A percentile compares a stretch with the other conserved stretches of the same genome.
Conservation (phyloP, 2,329 filamentous ascomycete genomes). For the Cucurbitaria berberidis region DNA sequence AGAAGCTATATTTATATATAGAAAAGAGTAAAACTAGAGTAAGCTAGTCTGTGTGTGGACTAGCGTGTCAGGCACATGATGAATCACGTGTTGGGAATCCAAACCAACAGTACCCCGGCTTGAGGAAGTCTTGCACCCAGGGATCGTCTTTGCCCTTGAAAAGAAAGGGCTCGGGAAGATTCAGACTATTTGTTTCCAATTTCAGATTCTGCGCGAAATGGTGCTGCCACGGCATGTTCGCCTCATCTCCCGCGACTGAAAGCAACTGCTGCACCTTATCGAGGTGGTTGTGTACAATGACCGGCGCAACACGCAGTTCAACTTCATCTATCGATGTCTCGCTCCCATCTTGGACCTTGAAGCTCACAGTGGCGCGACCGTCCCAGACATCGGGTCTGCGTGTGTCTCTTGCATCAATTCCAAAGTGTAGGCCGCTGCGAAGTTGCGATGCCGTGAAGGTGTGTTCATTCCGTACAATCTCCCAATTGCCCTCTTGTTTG, state of each 20-base stretch:
- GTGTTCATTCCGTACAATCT: constrained; percentile 8
- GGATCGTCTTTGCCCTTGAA: constrained; percentile 38
- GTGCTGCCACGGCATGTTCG: neutral
- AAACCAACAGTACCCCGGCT: constrained; percentile 51
- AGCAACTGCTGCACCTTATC: constrained; percentile 41
- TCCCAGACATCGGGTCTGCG: constrained; percentile 16
- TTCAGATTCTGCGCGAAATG: constrained; percentile 28
- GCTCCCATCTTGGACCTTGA: constrained; percentile 35
- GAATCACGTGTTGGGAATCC: too few species aligned
- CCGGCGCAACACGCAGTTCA: constrained; percentile 46
- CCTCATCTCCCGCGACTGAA: constrained; percentile 18
- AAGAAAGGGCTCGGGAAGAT: constrained; percentile 18
- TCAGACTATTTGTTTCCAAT: constrained; percentile 9
- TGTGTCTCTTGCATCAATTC: constrained; percentile 46
- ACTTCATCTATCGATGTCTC: constrained; percentile 33
- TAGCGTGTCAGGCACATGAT: too few species aligned
- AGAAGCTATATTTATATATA: too few species aligned
- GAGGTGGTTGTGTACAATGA: constrained; percentile 49
- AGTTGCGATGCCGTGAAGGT: constrained; percentile 39
- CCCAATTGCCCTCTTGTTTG: constrained; percentile 4
- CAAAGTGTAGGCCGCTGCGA: constrained; percentile 41
- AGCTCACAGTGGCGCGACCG: constrained; percentile 18
- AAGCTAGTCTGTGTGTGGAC: too few species aligned
- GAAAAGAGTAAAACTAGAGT: too few species aligned
- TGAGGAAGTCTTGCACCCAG: constrained; percentile 52